Percentiles rank a stretch among this genome's conserved stretches.
Conservation (phyloP, 2,329 filamentous ascomycete species). For the Cladorrhinum sp. region DNA sequence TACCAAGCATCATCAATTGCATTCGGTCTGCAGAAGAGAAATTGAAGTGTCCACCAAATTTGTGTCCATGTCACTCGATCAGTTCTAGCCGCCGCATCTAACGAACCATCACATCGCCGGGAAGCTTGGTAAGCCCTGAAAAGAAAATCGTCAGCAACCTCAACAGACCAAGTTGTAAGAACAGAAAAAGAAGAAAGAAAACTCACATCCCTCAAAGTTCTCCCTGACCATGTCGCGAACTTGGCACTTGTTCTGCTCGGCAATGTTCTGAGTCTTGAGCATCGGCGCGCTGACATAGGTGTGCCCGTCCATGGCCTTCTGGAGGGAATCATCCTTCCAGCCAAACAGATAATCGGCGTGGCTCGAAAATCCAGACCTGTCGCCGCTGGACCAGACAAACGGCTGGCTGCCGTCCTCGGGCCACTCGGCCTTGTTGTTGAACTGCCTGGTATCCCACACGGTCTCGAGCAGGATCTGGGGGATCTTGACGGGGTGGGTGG, state of each 20-base stretch:
- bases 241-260: slow-evolving; percentile 30
- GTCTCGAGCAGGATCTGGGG: slow-evolving; percentile 45
- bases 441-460: slow-evolving; percentile 31
- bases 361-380: slow-evolving; percentile 36
- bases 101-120: not conserved
- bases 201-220: slow-evolving; percentile 32
- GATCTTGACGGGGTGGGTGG: slow-evolving; percentile 39
- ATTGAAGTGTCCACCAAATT: too few species aligned
- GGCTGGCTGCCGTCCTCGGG: slow-evolving; percentile 37
- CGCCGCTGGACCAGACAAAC: slow-evolving; percentile 41
- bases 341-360: slow-evolving; percentile 45
- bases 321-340: slow-evolving; percentile 42
- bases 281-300: slow-evolving; percentile 29
- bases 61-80: too few species aligned
- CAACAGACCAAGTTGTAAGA: not conserved
- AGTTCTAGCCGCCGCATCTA: too few species aligned
- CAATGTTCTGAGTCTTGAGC: slow-evolving; percentile 31
- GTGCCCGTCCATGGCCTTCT: slow-evolving; percentile 39
- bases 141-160: too few species aligned
- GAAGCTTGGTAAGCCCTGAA: not conserved
- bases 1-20: too few species aligned
- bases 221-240: slow-evolving; percentile 30
- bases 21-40: too few species aligned
- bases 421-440: slow-evolving; percentile 38
- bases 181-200: not conserved